phyloP scores from a whole-genome alignment of 352 stramenopile species.

The Globisporangium carolinianum region DNA sequence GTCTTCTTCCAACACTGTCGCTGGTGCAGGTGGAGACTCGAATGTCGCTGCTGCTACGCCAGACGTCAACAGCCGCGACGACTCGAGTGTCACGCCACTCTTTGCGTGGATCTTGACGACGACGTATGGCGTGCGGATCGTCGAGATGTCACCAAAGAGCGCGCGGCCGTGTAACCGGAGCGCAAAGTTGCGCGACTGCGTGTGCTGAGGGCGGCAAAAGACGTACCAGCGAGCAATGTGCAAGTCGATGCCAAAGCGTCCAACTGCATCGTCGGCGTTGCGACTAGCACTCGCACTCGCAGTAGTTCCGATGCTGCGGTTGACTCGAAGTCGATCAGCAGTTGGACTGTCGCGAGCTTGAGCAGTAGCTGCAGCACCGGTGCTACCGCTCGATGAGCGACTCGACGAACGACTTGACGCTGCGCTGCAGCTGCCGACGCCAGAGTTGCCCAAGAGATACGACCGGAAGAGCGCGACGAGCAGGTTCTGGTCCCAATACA shows the following conservation, averaged over 20 bases:
- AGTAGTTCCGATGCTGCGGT: neutral
- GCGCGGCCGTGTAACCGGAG: constrained; percentile 33
- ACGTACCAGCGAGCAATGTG: constrained; percentile 44
- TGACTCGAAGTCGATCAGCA: too few relatives aligned
- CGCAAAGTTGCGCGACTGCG: constrained; percentile 28
- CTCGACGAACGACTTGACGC: constrained; percentile 23
- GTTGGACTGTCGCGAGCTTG: neutral
- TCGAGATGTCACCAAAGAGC: constrained; percentile 37
- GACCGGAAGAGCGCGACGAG: constrained; percentile 52
- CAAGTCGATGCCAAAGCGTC: constrained; percentile 34
- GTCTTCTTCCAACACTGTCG: constrained; percentile 21
- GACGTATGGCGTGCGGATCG: constrained; percentile 22
- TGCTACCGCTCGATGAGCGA: constrained; percentile 16
- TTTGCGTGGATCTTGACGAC: constrained; percentile 25
- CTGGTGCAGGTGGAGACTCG: neutral
- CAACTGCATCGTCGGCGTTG: neutral
- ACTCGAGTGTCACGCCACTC: constrained; percentile 32
- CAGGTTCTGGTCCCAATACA: constrained; percentile 75
- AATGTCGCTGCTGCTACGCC: neutral
- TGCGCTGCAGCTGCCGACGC: constrained; percentile 16
- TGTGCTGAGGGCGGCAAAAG: constrained; percentile 44
- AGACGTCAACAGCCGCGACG: constrained; percentile 23
- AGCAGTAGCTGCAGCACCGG: neutral
- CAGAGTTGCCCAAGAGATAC: constrained; percentile 30
- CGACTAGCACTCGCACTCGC: neutral